Conservation (phyloP, 208 protist species). For the Trypanosoma caninum region DNA sequence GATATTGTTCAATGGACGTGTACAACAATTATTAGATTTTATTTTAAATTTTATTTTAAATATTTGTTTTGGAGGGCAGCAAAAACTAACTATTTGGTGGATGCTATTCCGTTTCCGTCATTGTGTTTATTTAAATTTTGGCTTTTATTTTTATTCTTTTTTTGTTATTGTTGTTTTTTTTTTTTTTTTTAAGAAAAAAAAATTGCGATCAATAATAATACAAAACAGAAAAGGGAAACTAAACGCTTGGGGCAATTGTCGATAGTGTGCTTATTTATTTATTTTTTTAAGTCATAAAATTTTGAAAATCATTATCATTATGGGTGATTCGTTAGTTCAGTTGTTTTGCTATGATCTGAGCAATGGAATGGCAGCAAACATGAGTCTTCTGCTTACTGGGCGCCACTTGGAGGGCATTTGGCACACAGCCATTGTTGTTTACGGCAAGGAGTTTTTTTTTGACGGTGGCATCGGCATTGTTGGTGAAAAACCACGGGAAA, state of each 20-base stretch:
- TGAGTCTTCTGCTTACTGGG: conserved; percentile 81
- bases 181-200: conserved; percentile 8
- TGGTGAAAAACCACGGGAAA: conserved; percentile 40
- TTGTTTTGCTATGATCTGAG: conserved; percentile 94
- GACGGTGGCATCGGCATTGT: conserved; percentile 86
- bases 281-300: conserved; percentile 8
- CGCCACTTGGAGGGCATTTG: conserved; percentile 90
- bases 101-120: too few species aligned
- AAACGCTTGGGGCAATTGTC: neutral
- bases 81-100: too few species aligned
- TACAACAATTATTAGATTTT: too few species aligned
- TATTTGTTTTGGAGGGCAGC: too few species aligned
- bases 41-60: too few species aligned
- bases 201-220: too few species aligned
- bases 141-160: neutral
- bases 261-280: neutral
- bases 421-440: conserved; percentile 93
- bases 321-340: conserved; percentile 36
- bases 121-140: conserved; percentile 1
- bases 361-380: conserved; percentile 74
- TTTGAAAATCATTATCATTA: neutral
- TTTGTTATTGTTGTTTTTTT: conserved; percentile 15
- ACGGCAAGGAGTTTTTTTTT: conserved; percentile 91
- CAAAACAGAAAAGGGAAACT: too few species aligned
- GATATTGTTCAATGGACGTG: too few species aligned